phyloP scores from a whole-genome alignment of 2,329 filamentous ascomycete genomes.

The Trichoderma gracile region DNA sequence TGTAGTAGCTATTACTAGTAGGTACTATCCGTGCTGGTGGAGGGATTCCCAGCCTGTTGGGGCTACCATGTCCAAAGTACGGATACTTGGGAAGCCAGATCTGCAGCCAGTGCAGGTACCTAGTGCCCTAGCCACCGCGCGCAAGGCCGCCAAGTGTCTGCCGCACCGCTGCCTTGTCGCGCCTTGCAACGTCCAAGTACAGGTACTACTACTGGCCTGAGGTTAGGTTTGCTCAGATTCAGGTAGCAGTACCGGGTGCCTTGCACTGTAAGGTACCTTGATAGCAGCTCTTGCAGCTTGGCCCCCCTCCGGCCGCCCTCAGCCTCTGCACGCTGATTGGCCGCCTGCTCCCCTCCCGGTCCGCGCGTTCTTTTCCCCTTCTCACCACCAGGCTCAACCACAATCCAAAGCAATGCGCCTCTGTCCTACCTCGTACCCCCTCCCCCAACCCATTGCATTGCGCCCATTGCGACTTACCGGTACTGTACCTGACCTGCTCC shows the following conservation, averaged over 20 bases:
- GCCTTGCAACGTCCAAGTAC: neutral
- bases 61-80: neutral
- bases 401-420: constrained; percentile 28
- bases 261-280: no score
- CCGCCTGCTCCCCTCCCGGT: constrained; percentile 25
- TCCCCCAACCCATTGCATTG: constrained; percentile 17
- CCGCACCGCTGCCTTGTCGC: neutral
- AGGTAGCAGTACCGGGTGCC: constrained; percentile 23
- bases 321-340: constrained; percentile 29
- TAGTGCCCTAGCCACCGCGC: neutral
- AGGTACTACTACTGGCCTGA: neutral
- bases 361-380: constrained; percentile 30
- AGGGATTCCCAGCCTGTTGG: no score
- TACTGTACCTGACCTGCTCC: neutral
- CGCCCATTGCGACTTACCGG: constrained; percentile 34
- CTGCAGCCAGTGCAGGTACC: no score
- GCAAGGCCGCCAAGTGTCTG: neutral
- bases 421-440: constrained; percentile 28
- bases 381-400: constrained; percentile 26
- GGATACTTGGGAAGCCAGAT: neutral
- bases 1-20: no score
- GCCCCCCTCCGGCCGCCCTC: constrained; percentile 22
- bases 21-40: no score
- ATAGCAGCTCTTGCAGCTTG: constrained; percentile 26
- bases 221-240: neutral